These are phyloP conservation scores for Bothriochloa decipiens DNA, from an alignment of 176 grass and related monocot genomes.

Conservation along the genomic window DNA sequence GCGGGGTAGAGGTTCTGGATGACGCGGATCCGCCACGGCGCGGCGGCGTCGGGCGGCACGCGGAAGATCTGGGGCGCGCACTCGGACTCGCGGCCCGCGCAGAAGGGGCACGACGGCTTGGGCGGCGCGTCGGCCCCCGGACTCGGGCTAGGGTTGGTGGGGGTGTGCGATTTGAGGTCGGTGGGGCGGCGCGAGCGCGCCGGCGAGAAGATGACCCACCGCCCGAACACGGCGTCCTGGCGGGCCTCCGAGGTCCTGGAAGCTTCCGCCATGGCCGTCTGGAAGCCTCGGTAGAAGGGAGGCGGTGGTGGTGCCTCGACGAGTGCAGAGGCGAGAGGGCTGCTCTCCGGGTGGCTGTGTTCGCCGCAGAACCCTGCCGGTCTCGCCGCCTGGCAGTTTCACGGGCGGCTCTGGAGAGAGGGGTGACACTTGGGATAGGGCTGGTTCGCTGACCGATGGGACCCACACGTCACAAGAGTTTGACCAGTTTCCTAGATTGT, in stretches of 20 bases:
- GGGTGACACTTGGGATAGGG: not conserved
- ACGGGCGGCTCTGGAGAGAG: not conserved
- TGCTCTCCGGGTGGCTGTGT: not conserved
- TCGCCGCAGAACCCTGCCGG: not conserved
- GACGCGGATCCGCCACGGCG: constrained; percentile 81
- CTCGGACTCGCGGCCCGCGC: constrained; percentile 82
- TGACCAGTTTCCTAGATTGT: not conserved
- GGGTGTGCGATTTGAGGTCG: constrained; percentile 77
- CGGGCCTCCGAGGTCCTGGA: constrained; percentile 70
- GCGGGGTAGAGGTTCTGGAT: constrained; percentile 96
- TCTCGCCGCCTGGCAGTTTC: not conserved
- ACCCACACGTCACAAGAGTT: not conserved
- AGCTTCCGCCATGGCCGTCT: constrained; percentile 30
- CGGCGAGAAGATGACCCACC: constrained; percentile 82
- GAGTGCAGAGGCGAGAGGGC: not conserved
- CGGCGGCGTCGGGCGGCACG: constrained; percentile 31
- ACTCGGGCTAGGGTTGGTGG: constrained; percentile 46
- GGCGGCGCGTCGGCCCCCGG: not conserved
- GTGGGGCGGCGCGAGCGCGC: constrained; percentile 86
- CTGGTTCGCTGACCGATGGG: not conserved
- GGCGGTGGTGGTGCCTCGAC: not conserved
- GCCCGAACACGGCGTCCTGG: constrained; percentile 70
- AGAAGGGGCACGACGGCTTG: constrained; percentile 81
- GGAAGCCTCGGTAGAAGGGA: not conserved
- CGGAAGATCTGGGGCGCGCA: constrained; percentile 97